Evolutionary conservation across 2,329 filamentous ascomycete genomes (phyloP), one percentile per base, ranked within the genome.

Genomic region (Zasmidium citrigriseum): DNA sequence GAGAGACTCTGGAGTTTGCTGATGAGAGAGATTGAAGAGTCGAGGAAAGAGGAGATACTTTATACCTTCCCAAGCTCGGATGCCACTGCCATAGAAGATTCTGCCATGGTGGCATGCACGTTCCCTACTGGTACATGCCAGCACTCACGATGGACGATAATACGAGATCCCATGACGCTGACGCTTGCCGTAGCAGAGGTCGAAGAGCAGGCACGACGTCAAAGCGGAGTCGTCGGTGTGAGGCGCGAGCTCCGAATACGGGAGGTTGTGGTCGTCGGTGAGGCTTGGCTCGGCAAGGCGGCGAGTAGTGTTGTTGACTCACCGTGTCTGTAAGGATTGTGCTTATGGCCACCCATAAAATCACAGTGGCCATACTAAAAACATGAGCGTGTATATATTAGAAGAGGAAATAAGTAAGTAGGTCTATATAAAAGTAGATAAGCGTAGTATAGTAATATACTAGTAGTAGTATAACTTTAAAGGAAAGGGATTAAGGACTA

Each of bases 1-100:
- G 23, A n/a, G 20, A 29, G 10, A 52, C 44, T 27, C 29, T 55
- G 46, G 53, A 22, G 48, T 45, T n/a, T 23, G 46, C 27, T 55
- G 53, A 23, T 55, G 53, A n/a, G n/a, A 41, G 34, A 41, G 7
- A 41, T 41, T n/a, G 34, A 41, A 7, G 4, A 16, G 14, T 41
- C n/a, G 7, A 10, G 34, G 18, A 10, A n/a, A 41, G 34, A 41
- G 34, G 34, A 41, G 34, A 41, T 41, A n/a, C 34, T 41, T 41
- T 41, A 41, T 41, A 41, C 14, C n/a, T n/a, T 11, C 34, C 34
- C 14, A n/a, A 16, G 34, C 34, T 41, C 34, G 34, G 34, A 41
- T 41, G 18, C 34, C 4, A 16, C 34, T 41, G 18, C 34, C 34
- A 41, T n/a, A n/a, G 34, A 34, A 14, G 7, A 7, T 34, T 34